phyloP scores from a whole-genome alignment of 768 basidiomycete genomes.

The Mycena filopes region DNA sequence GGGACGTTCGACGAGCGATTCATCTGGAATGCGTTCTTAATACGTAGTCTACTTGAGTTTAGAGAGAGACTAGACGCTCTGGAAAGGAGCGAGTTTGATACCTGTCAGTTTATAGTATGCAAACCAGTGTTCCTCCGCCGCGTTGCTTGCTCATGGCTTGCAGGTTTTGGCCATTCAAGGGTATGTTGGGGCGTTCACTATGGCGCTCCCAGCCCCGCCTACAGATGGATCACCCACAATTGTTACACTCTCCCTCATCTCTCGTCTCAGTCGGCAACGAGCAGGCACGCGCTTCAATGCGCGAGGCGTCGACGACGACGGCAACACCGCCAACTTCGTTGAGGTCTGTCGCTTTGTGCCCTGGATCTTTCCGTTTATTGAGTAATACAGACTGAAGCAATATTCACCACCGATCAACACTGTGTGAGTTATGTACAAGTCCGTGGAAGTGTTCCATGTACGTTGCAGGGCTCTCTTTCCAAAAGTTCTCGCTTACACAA shows the following conservation, averaged over 20 bases:
- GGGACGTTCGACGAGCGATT: slow-evolving; percentile 85
- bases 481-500: slow-evolving; percentile 27
- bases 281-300: slow-evolving; percentile 98
- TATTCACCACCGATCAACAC: slow-evolving; percentile 87
- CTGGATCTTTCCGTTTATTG: slow-evolving; percentile 24
- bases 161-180: slow-evolving; percentile 95
- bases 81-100: slow-evolving; percentile 81
- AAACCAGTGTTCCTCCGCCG: slow-evolving; percentile 10
- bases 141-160: slow-evolving; percentile 21
- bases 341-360: slow-evolving; percentile 65
- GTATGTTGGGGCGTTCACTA: slow-evolving; percentile 84
- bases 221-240: slow-evolving; percentile 77
- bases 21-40: slow-evolving; percentile 95
- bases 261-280: slow-evolving; percentile 91
- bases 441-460: slow-evolving; percentile 94
- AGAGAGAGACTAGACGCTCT: slow-evolving; percentile 76
- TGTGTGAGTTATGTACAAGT: slow-evolving; percentile 94
- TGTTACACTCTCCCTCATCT: slow-evolving; percentile 84
- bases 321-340: slow-evolving; percentile 95
- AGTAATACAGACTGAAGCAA: slow-evolving; percentile 80
- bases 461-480: slow-evolving; percentile 46
- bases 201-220: slow-evolving; percentile 81
- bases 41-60: slow-evolving; percentile 89
- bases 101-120: slow-evolving; percentile 86
- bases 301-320: slow-evolving; percentile 94